These are phyloP conservation scores for Psidium friedrichsthalianum DNA, from an alignment of 345 rosid species.

Conservation along the genomic window DNA sequence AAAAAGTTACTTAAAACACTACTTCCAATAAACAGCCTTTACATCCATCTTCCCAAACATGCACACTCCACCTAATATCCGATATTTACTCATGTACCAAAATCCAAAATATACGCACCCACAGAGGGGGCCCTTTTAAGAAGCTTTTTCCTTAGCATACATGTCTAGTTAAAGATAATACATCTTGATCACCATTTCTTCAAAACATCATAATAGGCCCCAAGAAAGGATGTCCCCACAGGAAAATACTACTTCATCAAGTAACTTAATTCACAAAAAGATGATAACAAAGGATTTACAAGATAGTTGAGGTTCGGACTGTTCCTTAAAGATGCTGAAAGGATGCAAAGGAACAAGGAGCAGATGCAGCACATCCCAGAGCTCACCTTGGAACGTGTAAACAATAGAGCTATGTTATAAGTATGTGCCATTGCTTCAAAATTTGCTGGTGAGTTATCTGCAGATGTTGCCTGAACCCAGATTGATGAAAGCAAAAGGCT, in stretches of 20 bases:
- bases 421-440: constrained; percentile 86
- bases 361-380: neutral
- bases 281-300: neutral
- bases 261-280: neutral
- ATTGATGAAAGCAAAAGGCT: constrained; percentile 83
- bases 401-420: constrained; percentile 55
- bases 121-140: neutral
- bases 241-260: neutral
- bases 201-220: neutral
- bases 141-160: neutral
- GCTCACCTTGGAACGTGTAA: constrained; percentile 72
- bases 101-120: neutral
- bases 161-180: neutral
- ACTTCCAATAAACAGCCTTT: neutral
- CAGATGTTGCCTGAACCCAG: constrained; percentile 76
- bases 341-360: neutral
- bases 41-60: neutral
- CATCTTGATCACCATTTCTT: neutral
- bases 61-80: neutral
- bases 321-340: neutral
- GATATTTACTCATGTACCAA: neutral
- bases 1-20: neutral
- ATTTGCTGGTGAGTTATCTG: constrained; percentile 70
- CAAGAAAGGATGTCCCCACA: neutral
- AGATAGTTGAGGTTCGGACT: neutral